Base-by-base conservation (phyloP, 371 early-diverging fungal genomes). In the Batkoa obscura region DNA sequence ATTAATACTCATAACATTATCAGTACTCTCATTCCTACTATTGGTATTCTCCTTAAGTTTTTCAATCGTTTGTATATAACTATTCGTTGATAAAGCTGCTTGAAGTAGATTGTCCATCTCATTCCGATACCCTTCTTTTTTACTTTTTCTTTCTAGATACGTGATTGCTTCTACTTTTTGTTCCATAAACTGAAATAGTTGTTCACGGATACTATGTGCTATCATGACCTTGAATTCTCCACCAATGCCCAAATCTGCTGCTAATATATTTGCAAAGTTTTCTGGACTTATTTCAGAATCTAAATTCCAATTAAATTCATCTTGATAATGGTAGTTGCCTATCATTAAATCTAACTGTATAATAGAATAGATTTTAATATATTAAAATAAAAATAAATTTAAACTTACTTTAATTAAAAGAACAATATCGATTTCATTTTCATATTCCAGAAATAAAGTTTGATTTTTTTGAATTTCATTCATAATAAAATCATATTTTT, bases 231-330 rank as follows among this genome's bases (percentile, higher is more conserved):
- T 79, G 64, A 88, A 94, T 62, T 94, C 94, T 2, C 92, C 91
- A 3, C 89, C 91, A 4, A 95, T 66, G 1, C 92, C 93, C 10
- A 92, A 64, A 55, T 95, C 96, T 12, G 83, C 70, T 3, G 83
- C 79, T 55, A 92, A 67, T 32, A 73, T 76, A 17, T 72, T 69
- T 31, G 91, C 83, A 66, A 93, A 94, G 32, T 80, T 79, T 65
- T 91, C 93, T 0, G 96, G 96, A 8, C 76, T 75, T n/a, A 74
- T 59, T 23, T 75, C 75, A 2, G 73, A 67, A 15, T 64, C 62
- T 9, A 90, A 68, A 57, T 88, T 89, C 96, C 96, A 95, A 64
- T 93, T 91, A 63, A 96, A 84, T 31, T 80, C 81, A 67, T 96
- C 96, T n/a, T 81, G 73, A 33, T 92, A 67, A 59, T 86, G 80